These are phyloP conservation scores for Phytophthora ramorum DNA, from an alignment of 352 stramenopile genomes.

Conservation along the genomic window DNA sequence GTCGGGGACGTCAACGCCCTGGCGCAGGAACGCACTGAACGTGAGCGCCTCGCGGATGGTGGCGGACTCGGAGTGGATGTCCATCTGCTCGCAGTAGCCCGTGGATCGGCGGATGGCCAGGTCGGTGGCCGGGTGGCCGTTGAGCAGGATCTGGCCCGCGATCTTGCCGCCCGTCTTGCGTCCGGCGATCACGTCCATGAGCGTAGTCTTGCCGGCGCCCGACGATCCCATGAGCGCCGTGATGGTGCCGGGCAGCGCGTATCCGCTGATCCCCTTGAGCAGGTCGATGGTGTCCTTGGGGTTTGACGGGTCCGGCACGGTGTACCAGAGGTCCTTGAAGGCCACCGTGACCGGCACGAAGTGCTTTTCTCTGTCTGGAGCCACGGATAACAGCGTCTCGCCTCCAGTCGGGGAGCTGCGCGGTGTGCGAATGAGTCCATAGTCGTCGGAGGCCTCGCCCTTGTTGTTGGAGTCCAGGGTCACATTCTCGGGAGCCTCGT, in stretches of 20 bases:
- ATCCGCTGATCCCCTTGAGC: slow-evolving; percentile 27
- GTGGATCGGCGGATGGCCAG: slow-evolving; percentile 24
- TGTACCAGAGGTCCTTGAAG: slow-evolving; percentile 30
- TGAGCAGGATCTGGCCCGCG: slow-evolving; percentile 16
- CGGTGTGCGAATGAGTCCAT: slow-evolving; percentile 11
- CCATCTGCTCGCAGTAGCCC: slow-evolving; percentile 13
- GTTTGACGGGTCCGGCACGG: slow-evolving; percentile 21
- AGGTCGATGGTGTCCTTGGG: slow-evolving; percentile 28
- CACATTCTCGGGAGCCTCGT: slow-evolving; percentile 30
- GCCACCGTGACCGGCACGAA: slow-evolving; percentile 22
- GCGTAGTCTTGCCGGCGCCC: slow-evolving; percentile 24
- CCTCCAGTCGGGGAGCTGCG: not conserved
- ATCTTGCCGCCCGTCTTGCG: slow-evolving; percentile 26
- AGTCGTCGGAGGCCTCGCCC: slow-evolving; percentile 1
- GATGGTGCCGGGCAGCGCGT: slow-evolving; percentile 21
- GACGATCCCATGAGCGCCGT: slow-evolving; percentile 29
- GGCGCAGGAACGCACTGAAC: slow-evolving; percentile 23
- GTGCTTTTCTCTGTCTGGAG: slow-evolving; percentile 3
- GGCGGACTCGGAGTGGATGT: slow-evolving; percentile 10
- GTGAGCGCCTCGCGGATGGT: slow-evolving; percentile 59
- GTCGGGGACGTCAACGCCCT: slow-evolving; percentile 31
- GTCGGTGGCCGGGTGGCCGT: slow-evolving; percentile 25
- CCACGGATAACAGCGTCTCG: slow-evolving; percentile 9
- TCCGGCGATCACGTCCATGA: slow-evolving; percentile 32
- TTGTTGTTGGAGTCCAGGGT: slow-evolving; percentile 3